phyloP scores from a whole-genome alignment of 1,284 basidiomycete species.

The Baeospora myosura region DNA sequence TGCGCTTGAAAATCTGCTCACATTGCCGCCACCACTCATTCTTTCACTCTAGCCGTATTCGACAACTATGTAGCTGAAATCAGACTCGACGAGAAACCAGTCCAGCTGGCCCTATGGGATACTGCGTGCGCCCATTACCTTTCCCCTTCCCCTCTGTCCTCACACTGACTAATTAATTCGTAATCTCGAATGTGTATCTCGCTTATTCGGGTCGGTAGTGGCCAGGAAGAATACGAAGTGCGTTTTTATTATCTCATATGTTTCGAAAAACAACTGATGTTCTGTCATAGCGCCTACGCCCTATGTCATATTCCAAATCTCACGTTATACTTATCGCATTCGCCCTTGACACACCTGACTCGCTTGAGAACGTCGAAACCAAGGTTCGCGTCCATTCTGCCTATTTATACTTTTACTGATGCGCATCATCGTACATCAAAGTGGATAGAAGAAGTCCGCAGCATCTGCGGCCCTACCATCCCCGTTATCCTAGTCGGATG shows the following conservation, averaged over 20 bases:
- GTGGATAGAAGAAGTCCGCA: slow-evolving; percentile 97
- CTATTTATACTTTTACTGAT: slow-evolving; percentile 2
- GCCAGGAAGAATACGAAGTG: slow-evolving; percentile 92
- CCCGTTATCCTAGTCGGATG: slow-evolving; percentile 83
- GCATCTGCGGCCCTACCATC: slow-evolving; percentile 79
- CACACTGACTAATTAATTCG: slow-evolving; percentile 8
- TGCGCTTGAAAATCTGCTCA: slow-evolving; percentile 25
- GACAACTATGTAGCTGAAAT: slow-evolving; percentile 99
- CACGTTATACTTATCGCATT: slow-evolving; percentile 99
- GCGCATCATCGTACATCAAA: slow-evolving; percentile 25
- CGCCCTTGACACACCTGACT: slow-evolving; percentile 93
- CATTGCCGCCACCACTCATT: slow-evolving; percentile 9
- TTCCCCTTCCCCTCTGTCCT: slow-evolving; percentile 10
- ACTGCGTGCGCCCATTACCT: slow-evolving; percentile 69
- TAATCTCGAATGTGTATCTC: slow-evolving; percentile 14
- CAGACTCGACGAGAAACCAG: slow-evolving; percentile 91
- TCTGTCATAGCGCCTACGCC: slow-evolving; percentile 68
- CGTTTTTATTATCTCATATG: slow-evolving; percentile 16
- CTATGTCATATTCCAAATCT: slow-evolving; percentile 95
- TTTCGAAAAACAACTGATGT: slow-evolving; percentile 1
- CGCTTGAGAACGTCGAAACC: slow-evolving; percentile 88
- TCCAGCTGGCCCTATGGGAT: slow-evolving; percentile 95
- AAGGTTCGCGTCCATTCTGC: slow-evolving; percentile 52
- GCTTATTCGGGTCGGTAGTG: slow-evolving; percentile 38
- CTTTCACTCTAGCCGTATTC: slow-evolving; percentile 68